Percentiles rank a stretch among this genome's conserved stretches.
Evolutionary conservation across 2,329 filamentous ascomycete genomes (phyloP).

Genomic region (Rhinocladiella mackenziei): DNA sequence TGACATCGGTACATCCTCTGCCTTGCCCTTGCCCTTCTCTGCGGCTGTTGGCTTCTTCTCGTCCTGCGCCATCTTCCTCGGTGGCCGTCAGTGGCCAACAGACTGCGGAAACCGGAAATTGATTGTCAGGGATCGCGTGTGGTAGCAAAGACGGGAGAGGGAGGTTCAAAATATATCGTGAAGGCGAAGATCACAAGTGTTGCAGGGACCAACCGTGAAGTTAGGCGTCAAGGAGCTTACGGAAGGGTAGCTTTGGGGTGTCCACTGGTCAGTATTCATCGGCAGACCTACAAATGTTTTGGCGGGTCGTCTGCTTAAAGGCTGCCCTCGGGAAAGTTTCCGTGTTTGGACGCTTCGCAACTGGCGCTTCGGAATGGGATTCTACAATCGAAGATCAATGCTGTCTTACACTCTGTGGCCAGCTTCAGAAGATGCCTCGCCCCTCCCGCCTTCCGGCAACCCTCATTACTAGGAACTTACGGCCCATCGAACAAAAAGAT

Average conservation of each 20-base stretch:
- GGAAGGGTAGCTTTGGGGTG: slow-evolving; percentile 12
- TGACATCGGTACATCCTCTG: slow-evolving; percentile 61
- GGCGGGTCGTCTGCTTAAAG: too few species aligned
- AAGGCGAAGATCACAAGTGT: slow-evolving; percentile 4
- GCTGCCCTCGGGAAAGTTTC: too few species aligned
- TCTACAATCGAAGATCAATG: too few species aligned
- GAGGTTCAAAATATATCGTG: not conserved
- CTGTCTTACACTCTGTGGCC: not conserved
- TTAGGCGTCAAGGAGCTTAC: slow-evolving; percentile 25
- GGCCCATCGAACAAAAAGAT: slow-evolving; percentile 2
- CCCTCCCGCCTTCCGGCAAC: slow-evolving; percentile 16
- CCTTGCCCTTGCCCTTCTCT: slow-evolving; percentile 97
- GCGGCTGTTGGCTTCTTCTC: slow-evolving; percentile 76
- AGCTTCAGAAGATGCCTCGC: slow-evolving; percentile 22
- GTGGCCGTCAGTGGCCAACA: slow-evolving; percentile 17
- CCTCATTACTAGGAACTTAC: slow-evolving; percentile 12
- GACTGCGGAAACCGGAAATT: slow-evolving; percentile 7
- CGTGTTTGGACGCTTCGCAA: too few species aligned
- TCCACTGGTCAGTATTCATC: too few species aligned
- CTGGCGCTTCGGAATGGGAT: too few species aligned
- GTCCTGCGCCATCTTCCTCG: slow-evolving; percentile 76
- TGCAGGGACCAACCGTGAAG: slow-evolving; percentile 3
- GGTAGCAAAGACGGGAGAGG: too few species aligned
- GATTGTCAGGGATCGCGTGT: too few species aligned
- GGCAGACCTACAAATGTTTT: too few species aligned